Conservation (phyloP, 306 rosid genomes). For the Castanea sativa region DNA sequence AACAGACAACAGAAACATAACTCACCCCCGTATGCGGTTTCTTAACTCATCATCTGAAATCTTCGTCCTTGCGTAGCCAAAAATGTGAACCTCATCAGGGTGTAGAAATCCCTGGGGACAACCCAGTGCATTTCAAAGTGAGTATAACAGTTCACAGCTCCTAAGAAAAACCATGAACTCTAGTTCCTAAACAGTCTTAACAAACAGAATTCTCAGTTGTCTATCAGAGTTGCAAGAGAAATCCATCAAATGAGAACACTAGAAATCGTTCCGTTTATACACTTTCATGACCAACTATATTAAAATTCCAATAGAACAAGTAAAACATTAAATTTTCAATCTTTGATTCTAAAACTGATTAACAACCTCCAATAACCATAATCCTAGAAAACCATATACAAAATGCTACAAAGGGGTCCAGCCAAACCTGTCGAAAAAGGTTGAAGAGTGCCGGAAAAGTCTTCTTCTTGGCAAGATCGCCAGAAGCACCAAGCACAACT, state of each 20-base stretch:
- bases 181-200: not conserved
- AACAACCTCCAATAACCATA: not conserved
- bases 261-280: not conserved
- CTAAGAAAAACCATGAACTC: not conserved
- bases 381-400: not conserved
- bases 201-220: not conserved
- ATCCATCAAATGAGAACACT: not conserved
- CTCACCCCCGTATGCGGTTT: slow-evolving; percentile 77
- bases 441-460: slow-evolving; percentile 93
- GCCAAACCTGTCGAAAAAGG: slow-evolving; percentile 72
- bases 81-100: slow-evolving; percentile 72
- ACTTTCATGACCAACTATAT: not conserved
- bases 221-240: not conserved
- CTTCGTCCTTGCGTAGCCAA: slow-evolving; percentile 95
- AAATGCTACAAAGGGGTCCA: not conserved
- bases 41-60: slow-evolving; percentile 79
- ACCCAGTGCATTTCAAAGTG: slow-evolving; percentile 17
- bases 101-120: slow-evolving; percentile 72
- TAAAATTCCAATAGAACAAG: not conserved
- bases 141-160: not conserved
- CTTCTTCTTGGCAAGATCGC: slow-evolving; percentile 99
- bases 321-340: not conserved
- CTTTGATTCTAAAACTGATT: not conserved
- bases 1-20: not conserved
- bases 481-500: slow-evolving; percentile 93